These are phyloP conservation scores for Penicillium brevicompactum DNA, from an alignment of 2,329 filamentous ascomycete species.

Conservation along the genomic window DNA sequence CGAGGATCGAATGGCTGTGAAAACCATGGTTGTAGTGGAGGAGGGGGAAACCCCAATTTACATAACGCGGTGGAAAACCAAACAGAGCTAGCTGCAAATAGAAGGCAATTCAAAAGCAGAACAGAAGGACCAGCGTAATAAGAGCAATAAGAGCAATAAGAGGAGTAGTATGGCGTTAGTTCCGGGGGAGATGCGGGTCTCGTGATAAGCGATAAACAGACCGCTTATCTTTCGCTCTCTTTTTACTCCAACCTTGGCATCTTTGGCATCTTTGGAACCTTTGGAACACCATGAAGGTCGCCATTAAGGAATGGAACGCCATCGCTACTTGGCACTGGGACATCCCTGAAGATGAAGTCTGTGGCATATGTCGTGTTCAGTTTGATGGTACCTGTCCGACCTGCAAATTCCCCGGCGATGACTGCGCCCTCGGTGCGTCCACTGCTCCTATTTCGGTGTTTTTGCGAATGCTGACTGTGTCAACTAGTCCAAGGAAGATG, in stretches of 20 bases:
- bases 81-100: not conserved
- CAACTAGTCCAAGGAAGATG: slow-evolving; percentile 86
- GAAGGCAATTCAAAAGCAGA: not conserved
- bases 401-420: slow-evolving; percentile 96
- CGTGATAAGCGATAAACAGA: slow-evolving; percentile 14
- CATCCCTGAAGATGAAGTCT: slow-evolving; percentile 95
- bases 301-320: slow-evolving; percentile 87
- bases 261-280: no score
- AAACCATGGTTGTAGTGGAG: slow-evolving; percentile 34
- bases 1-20: slow-evolving; percentile 35
- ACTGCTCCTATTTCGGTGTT: slow-evolving; percentile 19
- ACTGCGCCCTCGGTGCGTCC: slow-evolving; percentile 80
- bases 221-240: slow-evolving; percentile 16
- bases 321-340: slow-evolving; percentile 98
- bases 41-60: slow-evolving; percentile 23
- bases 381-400: slow-evolving; percentile 98
- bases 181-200: slow-evolving; percentile 22
- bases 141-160: slow-evolving; percentile 7
- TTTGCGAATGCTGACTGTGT: slow-evolving; percentile 9
- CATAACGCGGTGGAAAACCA: slow-evolving; percentile 22
- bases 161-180: slow-evolving; percentile 6
- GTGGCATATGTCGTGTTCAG: slow-evolving; percentile 95
- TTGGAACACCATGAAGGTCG: slow-evolving; percentile 77
- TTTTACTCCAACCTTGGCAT: not conserved
- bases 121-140: not conserved